Conservation (phyloP, 2,329 filamentous ascomycete genomes). For the Colletotrichum scovillei region DNA sequence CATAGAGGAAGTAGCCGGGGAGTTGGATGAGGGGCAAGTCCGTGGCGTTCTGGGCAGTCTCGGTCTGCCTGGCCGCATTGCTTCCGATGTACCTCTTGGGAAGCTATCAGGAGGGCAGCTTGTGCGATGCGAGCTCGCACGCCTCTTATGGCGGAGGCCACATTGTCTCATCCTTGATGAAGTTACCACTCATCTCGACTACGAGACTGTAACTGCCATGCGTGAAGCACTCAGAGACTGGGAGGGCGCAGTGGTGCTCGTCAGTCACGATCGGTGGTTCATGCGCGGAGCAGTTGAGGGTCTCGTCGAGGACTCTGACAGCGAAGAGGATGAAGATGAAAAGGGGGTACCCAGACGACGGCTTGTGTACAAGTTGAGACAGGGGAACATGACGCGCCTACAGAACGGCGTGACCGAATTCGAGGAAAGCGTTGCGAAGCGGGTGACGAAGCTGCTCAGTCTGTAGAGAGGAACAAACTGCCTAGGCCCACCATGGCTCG, state of each 20-base stretch:
- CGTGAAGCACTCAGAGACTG: constrained; percentile 74
- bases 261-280: constrained; percentile 87
- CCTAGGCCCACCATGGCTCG: neutral
- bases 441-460: constrained; percentile 58
- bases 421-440: constrained; percentile 71
- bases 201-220: constrained; percentile 81
- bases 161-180: constrained; percentile 83
- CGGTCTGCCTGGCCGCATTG: constrained; percentile 76
- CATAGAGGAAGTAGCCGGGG: constrained; percentile 61
- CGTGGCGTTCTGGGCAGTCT: constrained; percentile 75
- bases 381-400: constrained; percentile 66
- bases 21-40: constrained; percentile 73
- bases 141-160: constrained; percentile 74
- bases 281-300: constrained; percentile 80
- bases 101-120: constrained; percentile 85
- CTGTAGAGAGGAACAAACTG: neutral
- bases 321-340: constrained; percentile 55
- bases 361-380: constrained; percentile 69
- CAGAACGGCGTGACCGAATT: constrained; percentile 73
- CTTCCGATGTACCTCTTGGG: constrained; percentile 78
- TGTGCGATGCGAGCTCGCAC: constrained; percentile 73
- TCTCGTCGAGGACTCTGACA: constrained; percentile 51
- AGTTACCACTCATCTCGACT: constrained; percentile 87
- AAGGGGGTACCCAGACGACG: constrained; percentile 57
- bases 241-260: constrained; percentile 79